A percentile compares a stretch with the other conserved stretches of the same genome.
phyloP scores from a whole-genome alignment of 495 filamentous ascomycete species.

The Neurospora intermedia region DNA sequence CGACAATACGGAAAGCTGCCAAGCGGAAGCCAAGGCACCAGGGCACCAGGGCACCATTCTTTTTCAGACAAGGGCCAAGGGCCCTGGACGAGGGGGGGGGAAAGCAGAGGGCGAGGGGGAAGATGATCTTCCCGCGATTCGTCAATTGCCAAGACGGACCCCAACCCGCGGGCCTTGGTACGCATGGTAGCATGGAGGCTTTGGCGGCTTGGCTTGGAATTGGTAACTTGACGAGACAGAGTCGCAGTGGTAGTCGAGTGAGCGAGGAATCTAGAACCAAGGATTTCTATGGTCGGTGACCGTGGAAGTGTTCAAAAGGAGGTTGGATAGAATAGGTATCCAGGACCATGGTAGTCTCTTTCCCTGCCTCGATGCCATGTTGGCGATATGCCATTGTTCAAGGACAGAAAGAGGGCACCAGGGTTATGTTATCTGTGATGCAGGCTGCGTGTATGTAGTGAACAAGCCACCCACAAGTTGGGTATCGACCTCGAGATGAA shows the following conservation, averaged over 20 bases:
- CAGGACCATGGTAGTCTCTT: not conserved
- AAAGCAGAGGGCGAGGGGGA: not conserved
- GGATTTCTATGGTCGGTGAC: not conserved
- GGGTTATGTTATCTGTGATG: not conserved
- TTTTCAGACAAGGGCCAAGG: not conserved
- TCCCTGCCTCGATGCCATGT: not conserved
- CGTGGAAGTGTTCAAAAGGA: not conserved
- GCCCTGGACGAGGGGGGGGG: not conserved
- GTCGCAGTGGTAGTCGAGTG: not conserved
- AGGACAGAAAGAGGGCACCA: not conserved
- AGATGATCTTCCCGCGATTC: not conserved
- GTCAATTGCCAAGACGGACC: not conserved
- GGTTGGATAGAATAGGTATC: not conserved
- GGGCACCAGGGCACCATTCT: not conserved
- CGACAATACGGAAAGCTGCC: not conserved
- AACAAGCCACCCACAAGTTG: not conserved
- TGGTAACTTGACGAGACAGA: not conserved
- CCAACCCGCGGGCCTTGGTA: not conserved
- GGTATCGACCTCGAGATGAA: not conserved
- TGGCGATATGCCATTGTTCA: not conserved
- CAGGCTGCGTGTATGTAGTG: not conserved
- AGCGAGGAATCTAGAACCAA: not conserved
- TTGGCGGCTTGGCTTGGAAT: not conserved
- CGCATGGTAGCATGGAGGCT: not conserved
- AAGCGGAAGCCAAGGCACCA: not conserved